Conservation (phyloP, 2,329 filamentous ascomycete species). For the Hortaea werneckii region DNA sequence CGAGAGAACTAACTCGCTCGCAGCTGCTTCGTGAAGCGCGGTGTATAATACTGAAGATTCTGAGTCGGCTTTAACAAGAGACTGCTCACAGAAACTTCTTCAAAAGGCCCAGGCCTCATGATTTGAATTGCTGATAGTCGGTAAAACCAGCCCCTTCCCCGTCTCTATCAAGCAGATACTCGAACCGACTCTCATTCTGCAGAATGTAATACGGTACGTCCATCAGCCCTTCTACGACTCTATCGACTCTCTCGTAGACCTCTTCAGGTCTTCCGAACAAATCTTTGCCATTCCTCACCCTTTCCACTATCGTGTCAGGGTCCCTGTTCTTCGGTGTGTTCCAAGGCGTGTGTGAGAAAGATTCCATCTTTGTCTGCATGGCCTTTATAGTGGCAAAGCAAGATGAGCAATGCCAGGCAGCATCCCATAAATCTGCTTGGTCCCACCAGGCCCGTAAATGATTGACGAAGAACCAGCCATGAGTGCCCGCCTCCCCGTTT, state of each 20-base stretch:
- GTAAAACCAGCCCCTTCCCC: constrained; percentile 30
- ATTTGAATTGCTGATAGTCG: constrained; percentile 2
- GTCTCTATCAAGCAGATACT: constrained; percentile 32
- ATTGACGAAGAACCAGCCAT: constrained; percentile 5
- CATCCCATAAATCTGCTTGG: constrained; percentile 38
- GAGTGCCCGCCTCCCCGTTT: constrained; percentile 31
- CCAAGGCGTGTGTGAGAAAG: constrained; percentile 46
- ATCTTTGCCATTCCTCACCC: constrained; percentile 44
- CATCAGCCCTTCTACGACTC: constrained; percentile 26
- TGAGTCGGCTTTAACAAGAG: too few relatives aligned
- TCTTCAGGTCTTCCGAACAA: constrained; percentile 44
- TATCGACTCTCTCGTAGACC: constrained; percentile 38
- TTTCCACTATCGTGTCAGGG: constrained; percentile 38
- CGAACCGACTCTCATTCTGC: constrained; percentile 25
- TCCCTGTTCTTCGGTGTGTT: constrained; percentile 43
- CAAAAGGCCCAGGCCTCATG: too few relatives aligned
- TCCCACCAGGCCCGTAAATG: constrained; percentile 24
- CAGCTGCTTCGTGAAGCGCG: too few relatives aligned
- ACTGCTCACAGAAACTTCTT: too few relatives aligned
- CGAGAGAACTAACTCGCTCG: too few relatives aligned
- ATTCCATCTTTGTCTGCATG: constrained; percentile 46
- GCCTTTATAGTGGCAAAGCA: constrained; percentile 50
- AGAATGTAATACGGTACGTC: constrained; percentile 44
- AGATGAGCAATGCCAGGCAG: constrained; percentile 53
- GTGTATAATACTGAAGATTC: too few relatives aligned